Conservation (phyloP, 2,329 filamentous ascomycete genomes). For the Cryphonectria naterciae region DNA sequence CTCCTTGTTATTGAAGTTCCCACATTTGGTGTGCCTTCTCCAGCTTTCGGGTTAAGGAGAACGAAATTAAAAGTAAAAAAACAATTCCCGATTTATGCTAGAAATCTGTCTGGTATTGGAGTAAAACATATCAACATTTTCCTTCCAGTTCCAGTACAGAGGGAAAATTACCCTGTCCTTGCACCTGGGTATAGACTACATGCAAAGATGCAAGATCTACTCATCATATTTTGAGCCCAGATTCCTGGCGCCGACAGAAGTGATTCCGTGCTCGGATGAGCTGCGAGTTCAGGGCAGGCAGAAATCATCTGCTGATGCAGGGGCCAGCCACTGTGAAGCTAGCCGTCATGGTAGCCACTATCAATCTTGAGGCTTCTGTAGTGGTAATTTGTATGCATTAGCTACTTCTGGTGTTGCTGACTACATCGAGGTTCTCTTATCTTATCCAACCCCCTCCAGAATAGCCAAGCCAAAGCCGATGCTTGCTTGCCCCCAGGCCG, state of each 20-base stretch:
- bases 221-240: background rate
- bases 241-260: background rate
- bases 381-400: background rate
- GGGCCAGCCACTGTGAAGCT: background rate
- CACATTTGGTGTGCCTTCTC: background rate
- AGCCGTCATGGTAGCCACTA: background rate
- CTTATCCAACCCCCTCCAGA: constrained; percentile 6
- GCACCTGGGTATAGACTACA: background rate
- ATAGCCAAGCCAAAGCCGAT: constrained; percentile 15
- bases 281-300: constrained; percentile 2
- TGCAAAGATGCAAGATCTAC: background rate
- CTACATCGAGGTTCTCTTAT: background rate
- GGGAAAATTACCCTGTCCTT: background rate
- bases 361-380: background rate
- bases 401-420: background rate
- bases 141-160: background rate
- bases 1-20: too few species aligned
- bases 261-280: background rate
- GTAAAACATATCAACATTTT: background rate
- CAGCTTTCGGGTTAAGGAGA: background rate
- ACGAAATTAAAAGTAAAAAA: too few species aligned
- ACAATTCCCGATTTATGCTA: too few species aligned
- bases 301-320: background rate
- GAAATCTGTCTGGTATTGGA: background rate
- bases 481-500: constrained; percentile 8